phyloP scores from a whole-genome alignment of 2,329 filamentous ascomycete genomes.

The Conoideocrella luteorostrata region DNA sequence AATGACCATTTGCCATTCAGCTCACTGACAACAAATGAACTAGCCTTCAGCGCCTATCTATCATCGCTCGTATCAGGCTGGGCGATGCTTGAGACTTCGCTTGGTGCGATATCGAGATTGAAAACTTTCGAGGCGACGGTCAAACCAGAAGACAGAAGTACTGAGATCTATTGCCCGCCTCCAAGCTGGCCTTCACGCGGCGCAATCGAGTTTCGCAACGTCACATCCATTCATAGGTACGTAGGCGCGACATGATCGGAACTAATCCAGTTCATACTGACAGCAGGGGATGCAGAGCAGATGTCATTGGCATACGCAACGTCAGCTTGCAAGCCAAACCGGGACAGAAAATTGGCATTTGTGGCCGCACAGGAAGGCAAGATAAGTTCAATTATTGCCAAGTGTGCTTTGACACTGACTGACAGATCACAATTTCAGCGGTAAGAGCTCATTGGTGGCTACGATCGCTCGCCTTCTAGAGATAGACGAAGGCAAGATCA shows the following conservation, averaged over 20 bases:
- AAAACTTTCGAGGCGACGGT: conserved; percentile 6
- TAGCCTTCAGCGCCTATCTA: conserved; percentile 9
- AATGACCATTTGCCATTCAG: no score
- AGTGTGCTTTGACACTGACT: no score
- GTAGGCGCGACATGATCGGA: neutral
- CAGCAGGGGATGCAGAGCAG: neutral
- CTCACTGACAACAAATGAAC: no score
- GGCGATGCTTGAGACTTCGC: conserved; percentile 13
- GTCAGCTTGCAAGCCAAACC: conserved; percentile 10
- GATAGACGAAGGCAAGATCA: conserved; percentile 10
- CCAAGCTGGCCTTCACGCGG: conserved; percentile 4
- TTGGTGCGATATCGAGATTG: conserved; percentile 10
- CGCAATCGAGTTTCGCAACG: conserved; percentile 4
- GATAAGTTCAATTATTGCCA: no score
- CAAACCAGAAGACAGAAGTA: conserved; percentile 2
- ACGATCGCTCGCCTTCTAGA: conserved; percentile 12
- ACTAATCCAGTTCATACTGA: no score
- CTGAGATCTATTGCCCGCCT: conserved; percentile 1
- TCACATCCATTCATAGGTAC: conserved; percentile 19
- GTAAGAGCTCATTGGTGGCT: conserved; percentile 18
- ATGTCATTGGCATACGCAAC: conserved; percentile 9
- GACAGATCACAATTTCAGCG: no score
- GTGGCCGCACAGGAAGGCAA: conserved; percentile 27
- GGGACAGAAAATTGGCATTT: conserved; percentile 25
- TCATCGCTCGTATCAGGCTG: conserved; percentile 11